These are phyloP conservation scores for Dothidotthia symphoricarpi DNA, from an alignment of 2,329 filamentous ascomycete genomes.

Conservation along the genomic window DNA sequence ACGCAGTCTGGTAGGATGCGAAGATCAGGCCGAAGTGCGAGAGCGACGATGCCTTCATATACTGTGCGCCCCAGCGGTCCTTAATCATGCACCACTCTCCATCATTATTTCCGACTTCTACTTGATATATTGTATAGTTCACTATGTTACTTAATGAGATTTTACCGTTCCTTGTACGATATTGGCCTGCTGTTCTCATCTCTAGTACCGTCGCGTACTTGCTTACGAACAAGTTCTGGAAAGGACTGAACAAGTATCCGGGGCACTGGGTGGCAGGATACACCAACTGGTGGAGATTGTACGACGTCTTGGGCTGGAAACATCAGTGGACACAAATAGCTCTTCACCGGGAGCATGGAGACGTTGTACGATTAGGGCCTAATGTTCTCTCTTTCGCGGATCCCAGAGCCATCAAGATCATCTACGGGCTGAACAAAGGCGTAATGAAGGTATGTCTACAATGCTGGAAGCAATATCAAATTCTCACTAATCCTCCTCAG, in stretches of 20 bases:
- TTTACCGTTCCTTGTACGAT: constrained; percentile 33
- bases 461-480: not conserved
- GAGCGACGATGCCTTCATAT: not conserved
- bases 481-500: constrained; percentile 43
- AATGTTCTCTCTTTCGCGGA: constrained; percentile 72
- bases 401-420: constrained; percentile 68
- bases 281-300: constrained; percentile 73
- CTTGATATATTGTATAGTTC: too few species aligned
- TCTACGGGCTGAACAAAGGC: constrained; percentile 81
- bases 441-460: constrained; percentile 63
- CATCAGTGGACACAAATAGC: constrained; percentile 67
- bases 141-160: constrained; percentile 41
- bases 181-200: constrained; percentile 46
- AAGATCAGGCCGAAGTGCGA: not conserved
- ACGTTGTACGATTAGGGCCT: constrained; percentile 72
- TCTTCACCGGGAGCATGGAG: constrained; percentile 69
- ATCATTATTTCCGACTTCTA: not conserved
- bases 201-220: constrained; percentile 36
- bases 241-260: constrained; percentile 68
- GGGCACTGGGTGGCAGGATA: constrained; percentile 67
- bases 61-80: too few species aligned
- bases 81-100: not conserved
- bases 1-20: constrained; percentile 1
- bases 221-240: constrained; percentile 49
- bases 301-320: constrained; percentile 63